phyloP scores from a whole-genome alignment of 2,329 filamentous ascomycete genomes.

The Chrysosporium keratinophilum region DNA sequence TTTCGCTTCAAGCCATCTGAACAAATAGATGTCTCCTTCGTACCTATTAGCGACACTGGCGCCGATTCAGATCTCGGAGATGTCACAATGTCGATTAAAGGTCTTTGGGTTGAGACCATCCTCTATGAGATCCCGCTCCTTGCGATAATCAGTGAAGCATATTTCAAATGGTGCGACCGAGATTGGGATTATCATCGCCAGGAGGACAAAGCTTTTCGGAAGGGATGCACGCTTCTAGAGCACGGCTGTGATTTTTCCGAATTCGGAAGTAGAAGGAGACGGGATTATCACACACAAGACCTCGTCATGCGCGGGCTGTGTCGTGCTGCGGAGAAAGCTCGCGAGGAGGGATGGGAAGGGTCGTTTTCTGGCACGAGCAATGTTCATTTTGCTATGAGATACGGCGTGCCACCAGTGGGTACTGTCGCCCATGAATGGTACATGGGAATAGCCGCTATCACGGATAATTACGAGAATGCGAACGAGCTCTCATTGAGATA shows the following conservation, averaged over 20 bases:
- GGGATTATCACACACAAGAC: conserved; percentile 92
- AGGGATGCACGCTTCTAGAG: conserved; percentile 67
- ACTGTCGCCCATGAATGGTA: conserved; percentile 98
- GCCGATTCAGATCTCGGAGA: conserved; percentile 60
- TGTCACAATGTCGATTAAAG: conserved; percentile 64
- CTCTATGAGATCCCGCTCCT: conserved; percentile 94
- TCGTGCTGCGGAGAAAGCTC: conserved; percentile 61
- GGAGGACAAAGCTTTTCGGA: conserved; percentile 70
- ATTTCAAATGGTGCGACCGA: conserved; percentile 90
- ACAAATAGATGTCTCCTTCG: conserved; percentile 64
- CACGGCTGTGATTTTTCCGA: conserved; percentile 84
- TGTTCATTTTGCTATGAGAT: conserved; percentile 92
- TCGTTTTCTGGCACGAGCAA: conserved; percentile 85
- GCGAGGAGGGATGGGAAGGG: conserved; percentile 55
- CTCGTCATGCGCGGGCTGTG: conserved; percentile 81
- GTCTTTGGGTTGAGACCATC: conserved; percentile 88
- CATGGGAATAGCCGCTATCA: conserved; percentile 93
- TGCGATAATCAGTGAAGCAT: conserved; percentile 85
- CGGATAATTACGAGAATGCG: conserved; percentile 70
- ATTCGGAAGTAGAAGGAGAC: conserved; percentile 77
- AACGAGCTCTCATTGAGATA: conserved; percentile 76
- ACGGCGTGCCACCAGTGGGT: conserved; percentile 71
- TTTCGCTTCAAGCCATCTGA: conserved; percentile 74
- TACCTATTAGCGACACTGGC: conserved; percentile 45
- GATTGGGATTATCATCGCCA: conserved; percentile 88